Conservation (phyloP, 2,329 filamentous ascomycete genomes). For the Exophiala spinifera region DNA sequence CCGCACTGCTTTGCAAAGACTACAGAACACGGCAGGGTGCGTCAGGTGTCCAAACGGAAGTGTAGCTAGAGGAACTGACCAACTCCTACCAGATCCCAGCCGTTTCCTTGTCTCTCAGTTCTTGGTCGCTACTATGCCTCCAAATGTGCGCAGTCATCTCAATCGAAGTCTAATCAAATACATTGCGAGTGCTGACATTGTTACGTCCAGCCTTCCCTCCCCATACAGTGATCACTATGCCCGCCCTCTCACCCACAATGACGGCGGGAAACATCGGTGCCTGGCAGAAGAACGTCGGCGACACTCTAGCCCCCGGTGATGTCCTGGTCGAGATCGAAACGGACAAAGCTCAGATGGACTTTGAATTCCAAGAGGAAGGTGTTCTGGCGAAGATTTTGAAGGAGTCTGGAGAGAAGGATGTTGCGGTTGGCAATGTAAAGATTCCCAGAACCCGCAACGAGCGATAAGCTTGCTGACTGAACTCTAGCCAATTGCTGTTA, state of each 20-base stretch:
- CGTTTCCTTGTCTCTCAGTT: slow-evolving; percentile 54
- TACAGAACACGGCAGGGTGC: slow-evolving; percentile 44
- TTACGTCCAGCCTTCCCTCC: slow-evolving; percentile 72
- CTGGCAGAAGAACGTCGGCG: slow-evolving; percentile 97
- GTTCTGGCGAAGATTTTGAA: slow-evolving; percentile 91
- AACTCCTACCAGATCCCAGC: slow-evolving; percentile 12
- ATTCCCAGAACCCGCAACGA: slow-evolving; percentile 8
- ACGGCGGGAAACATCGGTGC: slow-evolving; percentile 90
- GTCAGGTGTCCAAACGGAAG: slow-evolving; percentile 11
- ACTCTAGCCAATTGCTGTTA: slow-evolving; percentile 82
- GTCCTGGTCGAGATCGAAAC: slow-evolving; percentile 98
- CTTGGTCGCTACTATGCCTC: slow-evolving; percentile 66
- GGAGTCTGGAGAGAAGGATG: slow-evolving; percentile 88
- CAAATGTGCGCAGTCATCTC: slow-evolving; percentile 53
- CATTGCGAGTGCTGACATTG: too few species aligned
- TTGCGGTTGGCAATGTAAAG: slow-evolving; percentile 90
- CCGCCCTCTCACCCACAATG: slow-evolving; percentile 97
- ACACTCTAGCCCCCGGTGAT: slow-evolving; percentile 82
- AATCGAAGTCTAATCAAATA: too few species aligned
- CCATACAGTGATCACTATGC: slow-evolving; percentile 96
- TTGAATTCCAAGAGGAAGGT: slow-evolving; percentile 98
- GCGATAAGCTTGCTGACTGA: slow-evolving; percentile 32
- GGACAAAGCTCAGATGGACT: slow-evolving; percentile 99
- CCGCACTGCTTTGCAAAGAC: slow-evolving; percentile 40
- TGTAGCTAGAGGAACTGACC: slow-evolving; percentile 12